A percentile compares a stretch with the other conserved stretches of the same genome.
These are phyloP conservation scores for Kwoniella pini DNA, from an alignment of 768 basidiomycete species.

Conservation along the genomic window DNA sequence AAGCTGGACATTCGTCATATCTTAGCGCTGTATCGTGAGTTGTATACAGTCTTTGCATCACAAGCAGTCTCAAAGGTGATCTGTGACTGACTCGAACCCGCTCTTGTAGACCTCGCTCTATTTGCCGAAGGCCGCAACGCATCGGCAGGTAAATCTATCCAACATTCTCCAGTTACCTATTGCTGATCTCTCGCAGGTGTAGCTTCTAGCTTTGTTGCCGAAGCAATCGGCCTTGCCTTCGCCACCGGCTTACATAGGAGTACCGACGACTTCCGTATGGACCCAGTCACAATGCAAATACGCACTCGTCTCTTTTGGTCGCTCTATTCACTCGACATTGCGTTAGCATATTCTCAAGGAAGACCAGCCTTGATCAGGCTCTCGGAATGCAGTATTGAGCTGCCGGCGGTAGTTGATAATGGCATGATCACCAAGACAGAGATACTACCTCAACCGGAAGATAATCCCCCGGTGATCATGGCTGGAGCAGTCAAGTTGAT, in stretches of 20 bases:
- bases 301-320: constrained; percentile 12
- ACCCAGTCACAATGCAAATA: constrained; percentile 12
- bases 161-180: neutral
- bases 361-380: constrained; percentile 11
- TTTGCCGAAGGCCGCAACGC: constrained; percentile 11
- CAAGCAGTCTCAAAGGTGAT: neutral
- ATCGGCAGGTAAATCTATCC: neutral
- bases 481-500: constrained; percentile 14
- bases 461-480: constrained; percentile 14
- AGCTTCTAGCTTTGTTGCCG: constrained; percentile 13
- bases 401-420: constrained; percentile 14
- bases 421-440: constrained; percentile 13
- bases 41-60: neutral
- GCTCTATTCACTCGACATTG: constrained; percentile 8
- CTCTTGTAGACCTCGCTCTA: constrained; percentile 2
- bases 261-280: constrained; percentile 14
- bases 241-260: constrained; percentile 13
- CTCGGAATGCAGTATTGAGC: constrained; percentile 15
- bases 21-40: constrained; percentile 15
- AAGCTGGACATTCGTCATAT: constrained; percentile 19
- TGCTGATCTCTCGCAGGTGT: neutral
- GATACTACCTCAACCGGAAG: constrained; percentile 11
- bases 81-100: neutral
- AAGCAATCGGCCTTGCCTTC: constrained; percentile 12
- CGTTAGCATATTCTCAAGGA: constrained; percentile 15